Base-by-base conservation (phyloP, 2,329 filamentous ascomycete genomes). In the Monilinia fructicola region DNA sequence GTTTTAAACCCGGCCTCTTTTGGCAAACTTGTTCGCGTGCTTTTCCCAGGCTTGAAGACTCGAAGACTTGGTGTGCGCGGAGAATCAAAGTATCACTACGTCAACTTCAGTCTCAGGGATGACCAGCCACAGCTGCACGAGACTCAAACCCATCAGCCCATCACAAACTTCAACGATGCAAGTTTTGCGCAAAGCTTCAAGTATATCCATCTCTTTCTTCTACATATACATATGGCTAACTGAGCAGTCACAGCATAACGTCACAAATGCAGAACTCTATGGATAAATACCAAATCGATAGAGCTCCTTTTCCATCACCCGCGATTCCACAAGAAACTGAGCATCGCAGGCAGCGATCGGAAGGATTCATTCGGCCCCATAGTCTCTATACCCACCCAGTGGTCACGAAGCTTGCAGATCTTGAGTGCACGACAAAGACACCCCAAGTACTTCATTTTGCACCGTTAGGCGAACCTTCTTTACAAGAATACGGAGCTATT, bases 61-160 rank as follows among this genome's bases (percentile, higher is more conserved):
- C 86, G 95, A 67, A 87, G 95, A 70, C 83, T 99, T 16, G 95
- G 95, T 69, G 93, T 98, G 56, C 88, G 95, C 64, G 95, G 95
- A 70, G 94, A 98, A 80, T 99, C 95, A 18, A 99, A 99, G 77
- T 99, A 99, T 77, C 95, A 99, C 78, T 99, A 99, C 74, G 87
- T 89, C 56, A 88, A 88, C 74, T 90, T 90, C 73, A 81, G 81
- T 16, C 78, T 89, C 61, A 78, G 81, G 53, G 86, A 88, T 61
- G 86, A 88, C 67, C 74, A 76, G 59, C 74, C 75, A 60, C 72
- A 74, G 48, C 63, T 75, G 58, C 69, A 71, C 18, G 72, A 74
- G 59, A 80, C 84, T 38, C 78, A 81, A 18, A 78, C 80, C 52
- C 77, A 78, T 4, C 81, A 81, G 26, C 78, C 81, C n/a, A 77